Percentiles rank a stretch among this genome's conserved stretches.
phyloP scores from a whole-genome alignment of 371 early-diverging fungal genomes.

The Rhizopus arrhizus region DNA sequence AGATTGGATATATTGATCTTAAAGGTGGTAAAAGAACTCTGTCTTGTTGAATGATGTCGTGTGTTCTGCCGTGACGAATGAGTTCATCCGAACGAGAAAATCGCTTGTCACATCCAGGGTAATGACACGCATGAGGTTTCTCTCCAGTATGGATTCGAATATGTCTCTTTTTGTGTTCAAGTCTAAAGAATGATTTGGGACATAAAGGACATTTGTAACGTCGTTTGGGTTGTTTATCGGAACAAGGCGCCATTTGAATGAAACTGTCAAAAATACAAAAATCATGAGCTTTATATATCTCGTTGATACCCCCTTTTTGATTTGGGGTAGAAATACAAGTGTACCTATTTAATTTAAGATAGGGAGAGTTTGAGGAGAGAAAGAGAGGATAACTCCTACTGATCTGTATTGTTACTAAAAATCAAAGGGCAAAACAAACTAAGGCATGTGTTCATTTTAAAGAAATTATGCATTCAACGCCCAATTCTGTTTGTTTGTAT shows the following conservation, averaged over 20 bases:
- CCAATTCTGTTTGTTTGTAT: no score
- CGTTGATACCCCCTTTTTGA: neutral
- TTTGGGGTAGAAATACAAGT: neutral
- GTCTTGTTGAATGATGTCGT: conserved; percentile 26
- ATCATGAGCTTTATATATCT: neutral
- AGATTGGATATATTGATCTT: conserved; percentile 2
- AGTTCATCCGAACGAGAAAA: conserved; percentile 75
- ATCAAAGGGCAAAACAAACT: neutral
- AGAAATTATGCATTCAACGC: neutral
- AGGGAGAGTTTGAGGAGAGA: neutral
- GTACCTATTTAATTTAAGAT: conserved; percentile 3
- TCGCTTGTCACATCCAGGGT: conserved; percentile 67
- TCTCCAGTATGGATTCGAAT: conserved; percentile 84
- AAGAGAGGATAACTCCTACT: neutral
- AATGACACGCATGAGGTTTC: conserved; percentile 74
- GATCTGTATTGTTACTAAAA: neutral
- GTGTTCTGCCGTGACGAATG: conserved; percentile 61
- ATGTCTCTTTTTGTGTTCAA: conserved; percentile 73
- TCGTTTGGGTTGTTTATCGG: conserved; percentile 20
- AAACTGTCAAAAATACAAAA: neutral
- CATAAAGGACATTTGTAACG: conserved; percentile 66
- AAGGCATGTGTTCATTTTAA: neutral
- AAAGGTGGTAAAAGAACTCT: conserved; percentile 8
- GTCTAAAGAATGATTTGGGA: conserved; percentile 62
- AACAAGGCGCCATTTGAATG: neutral